phyloP scores from a whole-genome alignment of 2,329 filamentous ascomycete genomes.

The Aureobasidium namibiae region DNA sequence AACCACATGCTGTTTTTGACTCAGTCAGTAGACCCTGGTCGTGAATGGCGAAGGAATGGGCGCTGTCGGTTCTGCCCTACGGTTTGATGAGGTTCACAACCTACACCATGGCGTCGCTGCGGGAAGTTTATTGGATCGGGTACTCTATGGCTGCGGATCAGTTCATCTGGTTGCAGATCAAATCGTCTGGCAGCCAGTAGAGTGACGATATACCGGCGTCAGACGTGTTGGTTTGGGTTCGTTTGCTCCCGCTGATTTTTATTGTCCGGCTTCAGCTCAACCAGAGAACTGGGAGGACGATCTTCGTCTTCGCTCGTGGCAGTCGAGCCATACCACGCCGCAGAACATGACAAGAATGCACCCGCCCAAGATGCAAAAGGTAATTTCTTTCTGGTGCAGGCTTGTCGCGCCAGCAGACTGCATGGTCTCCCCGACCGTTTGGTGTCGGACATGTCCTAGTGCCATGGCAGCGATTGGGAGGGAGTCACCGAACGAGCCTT shows the following conservation, averaged over 20 bases:
- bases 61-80: slow-evolving; percentile 6
- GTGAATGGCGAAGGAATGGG: not conserved
- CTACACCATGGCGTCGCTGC: not conserved
- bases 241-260: not conserved
- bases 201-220: not conserved
- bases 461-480: slow-evolving; percentile 4
- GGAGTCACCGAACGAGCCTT: slow-evolving; percentile 1
- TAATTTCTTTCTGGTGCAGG: slow-evolving; percentile 2
- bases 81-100: not conserved
- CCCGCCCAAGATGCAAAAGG: slow-evolving; percentile 1
- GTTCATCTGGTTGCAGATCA: not conserved
- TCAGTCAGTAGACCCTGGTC: slow-evolving; percentile 10
- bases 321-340: not conserved
- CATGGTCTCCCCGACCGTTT: slow-evolving; percentile 9
- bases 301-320: too few species aligned
- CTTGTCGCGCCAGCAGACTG: slow-evolving; percentile 5
- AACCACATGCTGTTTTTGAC: slow-evolving; percentile 9
- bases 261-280: not conserved
- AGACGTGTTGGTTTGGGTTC: not conserved
- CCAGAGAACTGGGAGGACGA: not conserved
- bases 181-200: not conserved
- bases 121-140: not conserved
- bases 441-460: slow-evolving; percentile 11
- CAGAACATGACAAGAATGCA: not conserved
- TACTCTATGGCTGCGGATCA: slow-evolving; percentile 1